Evolutionary conservation across 768 basidiomycete genomes (phyloP).

Genomic region (Vararia minispora): DNA sequence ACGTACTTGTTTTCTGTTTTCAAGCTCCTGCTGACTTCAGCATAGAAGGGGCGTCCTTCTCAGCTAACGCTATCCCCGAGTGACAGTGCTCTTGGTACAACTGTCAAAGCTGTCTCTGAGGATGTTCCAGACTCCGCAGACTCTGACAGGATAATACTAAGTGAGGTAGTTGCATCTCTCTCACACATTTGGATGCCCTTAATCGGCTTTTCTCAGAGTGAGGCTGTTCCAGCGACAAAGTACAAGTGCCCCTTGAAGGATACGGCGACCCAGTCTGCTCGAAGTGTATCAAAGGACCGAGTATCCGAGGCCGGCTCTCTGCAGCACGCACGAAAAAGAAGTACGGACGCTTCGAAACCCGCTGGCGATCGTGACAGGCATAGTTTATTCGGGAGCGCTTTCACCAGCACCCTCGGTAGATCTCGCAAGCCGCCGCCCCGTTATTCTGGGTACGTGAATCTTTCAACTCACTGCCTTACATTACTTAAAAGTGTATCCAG

Average conservation of each 20-base stretch:
- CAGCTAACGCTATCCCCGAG: constrained; percentile 49
- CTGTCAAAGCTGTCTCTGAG: constrained; percentile 21
- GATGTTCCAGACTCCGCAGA: constrained; percentile 23
- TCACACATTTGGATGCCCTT: not conserved
- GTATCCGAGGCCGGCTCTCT: too few species aligned
- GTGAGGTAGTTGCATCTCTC: constrained; percentile 44
- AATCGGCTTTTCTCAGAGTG: not conserved
- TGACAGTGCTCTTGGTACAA: constrained; percentile 42
- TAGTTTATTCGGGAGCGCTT: constrained; percentile 71
- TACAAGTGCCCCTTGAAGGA: not conserved
- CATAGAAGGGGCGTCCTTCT: constrained; percentile 35
- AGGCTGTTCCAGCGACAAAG: not conserved
- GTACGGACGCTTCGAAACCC: constrained; percentile 35
- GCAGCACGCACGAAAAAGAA: constrained; percentile 29
- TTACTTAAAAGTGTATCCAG: constrained; percentile 21
- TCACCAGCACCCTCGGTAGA: constrained; percentile 51
- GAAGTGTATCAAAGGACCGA: not conserved
- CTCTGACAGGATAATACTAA: constrained; percentile 49
- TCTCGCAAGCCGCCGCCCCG: constrained; percentile 74
- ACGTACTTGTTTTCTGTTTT: too few species aligned
- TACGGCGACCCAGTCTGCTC: not conserved
- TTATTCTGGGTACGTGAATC: constrained; percentile 44
- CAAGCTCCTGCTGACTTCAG: too few species aligned
- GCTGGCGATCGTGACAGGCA: constrained; percentile 45
- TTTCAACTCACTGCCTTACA: constrained; percentile 5